These are phyloP conservation scores for Flaveria bidentis DNA, from an alignment of 129 eudicot genomes.

Conservation along the genomic window DNA sequence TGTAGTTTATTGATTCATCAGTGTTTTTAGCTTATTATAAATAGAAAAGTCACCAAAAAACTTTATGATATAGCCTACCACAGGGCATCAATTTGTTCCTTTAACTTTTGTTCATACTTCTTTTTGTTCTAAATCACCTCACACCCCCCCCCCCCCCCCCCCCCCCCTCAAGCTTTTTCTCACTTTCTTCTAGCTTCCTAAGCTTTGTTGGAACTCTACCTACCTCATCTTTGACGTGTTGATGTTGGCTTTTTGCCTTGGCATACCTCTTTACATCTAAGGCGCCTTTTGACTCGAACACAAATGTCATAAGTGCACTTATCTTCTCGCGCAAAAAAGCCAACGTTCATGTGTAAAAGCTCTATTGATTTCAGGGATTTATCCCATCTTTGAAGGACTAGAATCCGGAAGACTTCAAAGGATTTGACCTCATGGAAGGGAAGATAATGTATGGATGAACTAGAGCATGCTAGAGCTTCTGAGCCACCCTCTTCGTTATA, in stretches of 20 bases:
- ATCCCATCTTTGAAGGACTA: constrained; percentile 63
- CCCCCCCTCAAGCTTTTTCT: constrained; percentile 33
- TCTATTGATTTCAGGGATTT: constrained; percentile 59
- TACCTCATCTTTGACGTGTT: constrained; percentile 32
- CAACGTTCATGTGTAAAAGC: constrained; percentile 66
- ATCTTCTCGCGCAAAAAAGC: constrained; percentile 57
- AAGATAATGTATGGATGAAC: constrained; percentile 7
- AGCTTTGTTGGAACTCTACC: constrained; percentile 45
- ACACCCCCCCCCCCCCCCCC: too few relatives aligned
- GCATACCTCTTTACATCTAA: constrained; percentile 25
- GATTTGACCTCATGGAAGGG: constrained; percentile 41
- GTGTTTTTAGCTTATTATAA: too few relatives aligned
- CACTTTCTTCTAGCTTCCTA: constrained; percentile 43
- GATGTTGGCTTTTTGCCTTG: constrained; percentile 43
- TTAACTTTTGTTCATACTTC: constrained; percentile 45
- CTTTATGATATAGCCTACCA: constrained; percentile 35
- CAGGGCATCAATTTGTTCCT: constrained; percentile 57
- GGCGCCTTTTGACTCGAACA: constrained; percentile 44
- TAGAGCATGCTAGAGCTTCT: constrained; percentile 43
- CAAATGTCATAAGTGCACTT: constrained; percentile 33
- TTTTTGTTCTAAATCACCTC: constrained; percentile 31
- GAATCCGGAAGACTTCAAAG: constrained; percentile 55
- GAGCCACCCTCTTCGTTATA: background rate
- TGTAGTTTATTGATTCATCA: too few relatives aligned
- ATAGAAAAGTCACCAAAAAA: too few relatives aligned